Evolutionary conservation across 371 early-diverging fungal species (phyloP).

Genomic region (Mortierella polycephala): DNA sequence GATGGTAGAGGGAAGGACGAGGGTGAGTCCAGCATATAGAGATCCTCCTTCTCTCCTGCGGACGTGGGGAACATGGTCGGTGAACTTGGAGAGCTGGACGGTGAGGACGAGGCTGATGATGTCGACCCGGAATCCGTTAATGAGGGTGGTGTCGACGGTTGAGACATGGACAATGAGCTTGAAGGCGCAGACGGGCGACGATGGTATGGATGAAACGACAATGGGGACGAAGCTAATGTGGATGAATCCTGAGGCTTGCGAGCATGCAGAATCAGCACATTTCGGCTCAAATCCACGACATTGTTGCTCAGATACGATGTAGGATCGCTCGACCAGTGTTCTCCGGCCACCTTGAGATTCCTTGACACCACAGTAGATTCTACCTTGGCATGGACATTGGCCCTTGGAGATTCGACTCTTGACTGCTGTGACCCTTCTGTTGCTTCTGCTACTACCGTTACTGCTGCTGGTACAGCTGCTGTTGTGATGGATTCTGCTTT

Average conservation of each 20-base stretch:
- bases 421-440: constrained; percentile 1
- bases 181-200: constrained; percentile 20
- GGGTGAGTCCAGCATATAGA: constrained; percentile 17
- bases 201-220: constrained; percentile 10
- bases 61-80: constrained; percentile 16
- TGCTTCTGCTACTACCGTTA: constrained; percentile 3
- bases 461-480: background rate
- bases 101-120: constrained; percentile 37
- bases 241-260: constrained; percentile 36
- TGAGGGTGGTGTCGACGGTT: constrained; percentile 38
- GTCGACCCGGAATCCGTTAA: constrained; percentile 32
- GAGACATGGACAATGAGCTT: constrained; percentile 30
- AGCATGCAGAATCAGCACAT: constrained; percentile 48
- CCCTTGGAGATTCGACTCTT: constrained; percentile 1
- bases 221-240: constrained; percentile 16
- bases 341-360: constrained; percentile 30
- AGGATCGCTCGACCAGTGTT: constrained; percentile 49
- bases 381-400: constrained; percentile 4
- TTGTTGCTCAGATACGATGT: constrained; percentile 41
- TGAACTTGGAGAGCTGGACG: constrained; percentile 39
- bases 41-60: constrained; percentile 25
- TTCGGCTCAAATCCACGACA: constrained; percentile 47
- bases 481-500: constrained; percentile 6
- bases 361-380: constrained; percentile 8
- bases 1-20: constrained; percentile 18